phyloP scores from a whole-genome alignment of 2,329 filamentous ascomycete species.

The Penicillium frequentans region DNA sequence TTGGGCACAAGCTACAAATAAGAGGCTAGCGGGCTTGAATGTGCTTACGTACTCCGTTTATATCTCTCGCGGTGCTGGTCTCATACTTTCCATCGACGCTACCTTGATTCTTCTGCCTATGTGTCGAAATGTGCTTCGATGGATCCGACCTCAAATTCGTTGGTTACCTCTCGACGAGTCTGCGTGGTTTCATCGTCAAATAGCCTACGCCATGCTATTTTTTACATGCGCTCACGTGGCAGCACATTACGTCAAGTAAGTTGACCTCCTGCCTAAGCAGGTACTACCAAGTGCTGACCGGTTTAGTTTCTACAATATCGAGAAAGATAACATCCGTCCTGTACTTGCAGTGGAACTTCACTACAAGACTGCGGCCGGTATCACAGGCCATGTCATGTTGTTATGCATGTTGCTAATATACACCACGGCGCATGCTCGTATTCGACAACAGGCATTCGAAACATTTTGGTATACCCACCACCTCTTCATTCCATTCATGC shows the following conservation, averaged over 20 bases:
- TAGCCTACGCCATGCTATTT: conserved; percentile 83
- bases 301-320: conserved; percentile 89
- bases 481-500: conserved; percentile 92
- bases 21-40: conserved; percentile 74
- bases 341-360: conserved; percentile 85
- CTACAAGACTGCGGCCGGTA: conserved; percentile 82
- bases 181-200: conserved; percentile 93
- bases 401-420: conserved; percentile 99
- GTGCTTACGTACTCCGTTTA: conserved; percentile 84
- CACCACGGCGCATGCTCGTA: conserved; percentile 88
- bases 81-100: conserved; percentile 80
- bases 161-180: conserved; percentile 95
- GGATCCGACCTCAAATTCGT: conserved; percentile 79
- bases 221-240: conserved; percentile 76
- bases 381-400: conserved; percentile 96
- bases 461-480: conserved; percentile 99
- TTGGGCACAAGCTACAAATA: conserved; percentile 73
- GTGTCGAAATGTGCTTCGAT: conserved; percentile 85
- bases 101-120: conserved; percentile 90
- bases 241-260: conserved; percentile 91
- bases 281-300: conserved; percentile 23
- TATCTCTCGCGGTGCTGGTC: conserved; percentile 89
- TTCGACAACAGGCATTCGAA: conserved; percentile 95
- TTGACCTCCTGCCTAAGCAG: conserved; percentile 9
- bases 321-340: conserved; percentile 77